phyloP scores from a whole-genome alignment of 192 early-diverging fungal species.

The Gaertneriomyces semiglobifer region DNA sequence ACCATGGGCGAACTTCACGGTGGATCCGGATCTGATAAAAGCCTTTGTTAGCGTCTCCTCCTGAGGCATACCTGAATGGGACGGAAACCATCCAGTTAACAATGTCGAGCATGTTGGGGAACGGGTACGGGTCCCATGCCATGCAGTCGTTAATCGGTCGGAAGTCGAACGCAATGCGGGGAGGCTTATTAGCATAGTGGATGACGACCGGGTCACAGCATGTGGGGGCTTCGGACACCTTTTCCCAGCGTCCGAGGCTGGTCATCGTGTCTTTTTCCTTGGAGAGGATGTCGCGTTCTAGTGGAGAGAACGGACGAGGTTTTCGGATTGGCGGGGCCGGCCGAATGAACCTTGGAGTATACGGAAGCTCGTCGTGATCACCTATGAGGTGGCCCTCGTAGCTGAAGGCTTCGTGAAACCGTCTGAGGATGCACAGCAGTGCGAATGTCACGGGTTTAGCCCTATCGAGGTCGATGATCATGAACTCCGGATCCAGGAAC shows the following conservation, averaged over 20 bases:
- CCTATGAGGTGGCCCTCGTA: conserved; percentile 9
- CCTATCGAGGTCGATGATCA: not conserved
- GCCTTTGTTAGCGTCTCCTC: too few relatives aligned
- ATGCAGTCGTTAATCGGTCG: too few relatives aligned
- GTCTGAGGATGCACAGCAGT: not conserved
- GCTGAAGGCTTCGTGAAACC: not conserved
- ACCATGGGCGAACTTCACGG: too few relatives aligned
- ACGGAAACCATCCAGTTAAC: too few relatives aligned
- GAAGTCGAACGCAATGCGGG: too few relatives aligned
- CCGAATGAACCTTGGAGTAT: not conserved
- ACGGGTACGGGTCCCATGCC: too few relatives aligned
- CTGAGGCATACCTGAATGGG: too few relatives aligned
- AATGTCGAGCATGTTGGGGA: too few relatives aligned
- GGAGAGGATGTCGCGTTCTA: not conserved
- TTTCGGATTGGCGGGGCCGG: not conserved
- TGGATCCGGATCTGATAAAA: too few relatives aligned
- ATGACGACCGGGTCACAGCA: too few relatives aligned
- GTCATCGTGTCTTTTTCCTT: conserved; percentile 12
- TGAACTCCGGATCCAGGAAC: not conserved
- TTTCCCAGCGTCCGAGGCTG: not conserved
- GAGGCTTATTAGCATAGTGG: too few relatives aligned
- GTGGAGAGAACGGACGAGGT: not conserved
- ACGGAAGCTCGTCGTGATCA: not conserved
- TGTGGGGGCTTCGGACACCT: not conserved
- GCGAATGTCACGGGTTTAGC: not conserved